Percentiles rank a stretch among this genome's conserved stretches.
Conservation (phyloP, 495 filamentous ascomycete genomes). For the Cercophora samala region DNA sequence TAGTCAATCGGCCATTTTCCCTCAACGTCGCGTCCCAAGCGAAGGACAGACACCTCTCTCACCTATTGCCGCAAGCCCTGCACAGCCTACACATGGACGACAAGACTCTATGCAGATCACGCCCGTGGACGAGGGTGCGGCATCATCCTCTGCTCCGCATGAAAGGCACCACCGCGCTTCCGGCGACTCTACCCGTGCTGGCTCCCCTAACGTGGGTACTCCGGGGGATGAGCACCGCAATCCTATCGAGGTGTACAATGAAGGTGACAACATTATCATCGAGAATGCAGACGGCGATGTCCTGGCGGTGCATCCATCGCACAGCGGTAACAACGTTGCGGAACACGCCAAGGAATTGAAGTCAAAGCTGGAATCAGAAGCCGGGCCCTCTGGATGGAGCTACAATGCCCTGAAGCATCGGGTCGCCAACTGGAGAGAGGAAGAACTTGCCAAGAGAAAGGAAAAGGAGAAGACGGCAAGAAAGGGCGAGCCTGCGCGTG, state of each 20-base stretch:
- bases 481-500: slow-evolving; percentile 65
- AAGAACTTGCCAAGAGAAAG: slow-evolving; percentile 59
- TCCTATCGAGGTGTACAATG: slow-evolving; percentile 67
- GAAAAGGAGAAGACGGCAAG: slow-evolving; percentile 49
- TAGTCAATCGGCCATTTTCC: slow-evolving; percentile 83
- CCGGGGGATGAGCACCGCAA: slow-evolving; percentile 34
- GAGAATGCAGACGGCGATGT: slow-evolving; percentile 91
- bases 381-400: slow-evolving; percentile 42
- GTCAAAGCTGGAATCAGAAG: slow-evolving; percentile 45
- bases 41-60: slow-evolving; percentile 25
- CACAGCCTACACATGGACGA: slow-evolving; percentile 8
- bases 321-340: slow-evolving; percentile 29
- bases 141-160: background rate
- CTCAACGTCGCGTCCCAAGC: slow-evolving; percentile 53
- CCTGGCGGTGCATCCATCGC: slow-evolving; percentile 42
- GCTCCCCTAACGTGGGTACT: slow-evolving; percentile 23
- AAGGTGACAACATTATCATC: slow-evolving; percentile 76
- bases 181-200: slow-evolving; percentile 6
- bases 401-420: slow-evolving; percentile 45
- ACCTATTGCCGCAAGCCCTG: slow-evolving; percentile 19
- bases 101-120: slow-evolving; percentile 23
- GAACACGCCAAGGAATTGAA: slow-evolving; percentile 34
- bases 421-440: slow-evolving; percentile 52
- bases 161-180: slow-evolving; percentile 17
- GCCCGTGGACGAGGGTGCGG: slow-evolving; percentile 27